Conservation (phyloP, 352 stramenopile species). For the Peronospora farinosa region DNA sequence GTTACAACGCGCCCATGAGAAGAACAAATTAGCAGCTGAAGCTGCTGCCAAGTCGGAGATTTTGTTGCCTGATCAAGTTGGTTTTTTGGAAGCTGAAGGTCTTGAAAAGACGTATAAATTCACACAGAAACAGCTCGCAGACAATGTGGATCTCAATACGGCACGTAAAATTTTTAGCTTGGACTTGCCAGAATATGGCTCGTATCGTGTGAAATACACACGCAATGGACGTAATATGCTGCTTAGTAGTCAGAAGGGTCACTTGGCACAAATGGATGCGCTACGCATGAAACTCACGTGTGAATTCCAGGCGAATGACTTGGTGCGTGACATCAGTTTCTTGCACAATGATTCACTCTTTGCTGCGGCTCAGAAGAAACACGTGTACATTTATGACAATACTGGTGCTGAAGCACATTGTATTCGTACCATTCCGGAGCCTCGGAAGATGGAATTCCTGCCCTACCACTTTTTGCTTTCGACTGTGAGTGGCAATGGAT, state of each 20-base stretch:
- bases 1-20: constrained; percentile 62
- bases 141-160: constrained; percentile 91
- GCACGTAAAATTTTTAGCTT: constrained; percentile 94
- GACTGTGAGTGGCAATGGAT: constrained; percentile 86
- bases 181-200: constrained; percentile 86
- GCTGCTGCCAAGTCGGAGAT: constrained; percentile 88
- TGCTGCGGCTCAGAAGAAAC: constrained; percentile 95
- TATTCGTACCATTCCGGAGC: constrained; percentile 89
- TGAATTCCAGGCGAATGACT: constrained; percentile 92
- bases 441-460: constrained; percentile 93
- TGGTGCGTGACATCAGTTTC: constrained; percentile 93
- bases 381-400: constrained; percentile 98
- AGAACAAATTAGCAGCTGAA: constrained; percentile 79
- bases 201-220: constrained; percentile 93
- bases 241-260: constrained; percentile 90
- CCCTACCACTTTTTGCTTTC: constrained; percentile 98
- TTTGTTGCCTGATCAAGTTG: constrained; percentile 78
- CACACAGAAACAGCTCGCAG: constrained; percentile 83
- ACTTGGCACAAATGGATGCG: constrained; percentile 93
- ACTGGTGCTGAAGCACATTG: constrained; percentile 95
- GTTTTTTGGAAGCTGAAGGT: constrained; percentile 91
- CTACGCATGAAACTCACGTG: constrained; percentile 87
- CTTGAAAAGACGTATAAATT: constrained; percentile 96
- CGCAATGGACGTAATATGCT: constrained; percentile 93
- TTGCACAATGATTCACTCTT: constrained; percentile 98